Base-by-base conservation (phyloP, 2,329 filamentous ascomycete species). In the Phialophora tarda region DNA sequence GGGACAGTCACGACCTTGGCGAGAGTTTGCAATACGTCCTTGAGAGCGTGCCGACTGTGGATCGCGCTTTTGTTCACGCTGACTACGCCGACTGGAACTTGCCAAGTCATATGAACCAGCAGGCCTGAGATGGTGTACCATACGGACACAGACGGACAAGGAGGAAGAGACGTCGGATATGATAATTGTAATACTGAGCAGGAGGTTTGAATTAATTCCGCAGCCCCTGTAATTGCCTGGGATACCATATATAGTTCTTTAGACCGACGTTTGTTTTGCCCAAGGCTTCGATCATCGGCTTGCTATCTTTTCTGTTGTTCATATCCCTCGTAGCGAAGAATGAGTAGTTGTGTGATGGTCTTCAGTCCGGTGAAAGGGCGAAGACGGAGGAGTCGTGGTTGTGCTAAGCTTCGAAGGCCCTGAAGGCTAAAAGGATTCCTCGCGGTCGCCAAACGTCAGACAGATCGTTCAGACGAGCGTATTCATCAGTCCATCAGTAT, bases 21-120 rank as follows among this genome's bases (percentile, higher is more conserved):
- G 90, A 93, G 82, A 88, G 86, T 65, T 77, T 96, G 78, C 91
- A 93, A 73, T 93, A 95, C 78, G 91, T 95, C 68, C 83, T 95
- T 38, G 92, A 95, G 80, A 91, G 89, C 65, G 90, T 95, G 48
- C 91, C 91, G 26, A 89, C 89, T 71, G 91, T 95, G 32, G 88
- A 91, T 74, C 82, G 88, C 64, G 88, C 88, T 0, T 91, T 90
- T 78, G 88, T 90, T 17, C 88, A 90, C 67, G 64, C 72, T 47
- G 75, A 76, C 62, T 76, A 76, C 60, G 68, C 78, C 26, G 73
- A 74, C 24, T 79, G 76, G 74, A 82, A 82, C 71, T 71, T 82
- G 38, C 79, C 79, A 10, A 81, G 75, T 58, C 80, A 81, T 71
- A 75, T 76, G 75, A 73, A 74, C 59, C 72, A 74, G 63, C 71